Evolutionary conservation across 306 rosid genomes (phyloP), one percentile per base, ranked within the genome.

Genomic region (Cotoneaster glaucophyllus): DNA sequence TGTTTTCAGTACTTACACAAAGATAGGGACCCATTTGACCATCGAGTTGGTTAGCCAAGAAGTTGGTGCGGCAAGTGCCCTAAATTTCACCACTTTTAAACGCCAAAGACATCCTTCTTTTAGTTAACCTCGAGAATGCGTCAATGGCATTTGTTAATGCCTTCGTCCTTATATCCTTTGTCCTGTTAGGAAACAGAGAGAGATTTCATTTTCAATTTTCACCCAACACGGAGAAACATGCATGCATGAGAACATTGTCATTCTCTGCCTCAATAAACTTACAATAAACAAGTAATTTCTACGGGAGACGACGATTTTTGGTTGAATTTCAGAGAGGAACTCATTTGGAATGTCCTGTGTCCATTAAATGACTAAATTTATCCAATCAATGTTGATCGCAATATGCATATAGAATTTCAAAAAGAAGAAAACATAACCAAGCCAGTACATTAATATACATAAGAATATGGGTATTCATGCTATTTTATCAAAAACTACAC

Each of bases 1-100:
- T 39, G 59, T 71, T 74, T 43, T 4, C 22, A 58, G 53, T 69
- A 70, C 77, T 43, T 78, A 43, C 77, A 57, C 28, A 25, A 48
- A 48, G 54, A 48, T 50, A 50, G 54, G 54, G 82, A 81, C 81
- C 15, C 73, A 45, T 52, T 81, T 81, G 88, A 84, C 79, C 79
- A 37, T 73, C 56, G 73, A 54, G 84, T n/a, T 78, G 62, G 84
- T 87, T 82, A 80, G 91, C 74, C 78, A 81, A 73, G 80, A 86
- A 84, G 88, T 87, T 82, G 91, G 87, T 87, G 88, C 37, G 81
- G 84, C 93, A 80, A 84, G 76, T 89, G 73, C 80, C 82, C 87
- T 66, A 84, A 79, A 78, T 81, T 73, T 44, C 71, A 65, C 62
- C 69, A 50, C 65, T 73, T 85, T 39, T 79, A 73, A 77, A 78